Evolutionary conservation across 208 protist genomes (phyloP).

Genomic region (Spongospora subterranea): DNA sequence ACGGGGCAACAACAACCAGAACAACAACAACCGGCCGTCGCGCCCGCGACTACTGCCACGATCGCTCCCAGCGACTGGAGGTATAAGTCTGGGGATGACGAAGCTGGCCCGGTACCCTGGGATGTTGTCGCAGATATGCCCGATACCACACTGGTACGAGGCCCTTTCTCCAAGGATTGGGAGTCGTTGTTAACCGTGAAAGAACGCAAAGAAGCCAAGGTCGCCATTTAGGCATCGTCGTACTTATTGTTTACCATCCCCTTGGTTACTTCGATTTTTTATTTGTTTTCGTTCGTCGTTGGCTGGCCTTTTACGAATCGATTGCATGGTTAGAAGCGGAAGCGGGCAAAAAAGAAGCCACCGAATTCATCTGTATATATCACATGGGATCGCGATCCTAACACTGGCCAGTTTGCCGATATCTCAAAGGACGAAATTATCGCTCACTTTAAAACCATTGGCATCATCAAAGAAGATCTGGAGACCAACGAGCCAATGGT

Average conservation of each 20-base stretch:
- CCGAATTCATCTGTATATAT: slow-evolving; percentile 50
- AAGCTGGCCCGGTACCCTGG: slow-evolving; percentile 26
- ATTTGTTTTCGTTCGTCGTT: not conserved
- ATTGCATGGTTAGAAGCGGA: not conserved
- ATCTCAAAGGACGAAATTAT: slow-evolving; percentile 27
- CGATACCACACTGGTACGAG: not conserved
- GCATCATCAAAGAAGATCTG: slow-evolving; percentile 20
- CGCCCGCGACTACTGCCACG: no score
- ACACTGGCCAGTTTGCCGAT: slow-evolving; percentile 17
- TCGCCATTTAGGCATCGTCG: not conserved
- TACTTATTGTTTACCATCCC: not conserved
- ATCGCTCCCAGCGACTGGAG: not conserved
- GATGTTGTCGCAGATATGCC: not conserved
- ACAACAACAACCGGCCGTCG: not conserved
- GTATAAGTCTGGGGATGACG: not conserved
- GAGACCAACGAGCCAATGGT: slow-evolving; percentile 49
- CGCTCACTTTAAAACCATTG: slow-evolving; percentile 41
- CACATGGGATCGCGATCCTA: not conserved
- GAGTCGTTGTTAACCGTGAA: slow-evolving; percentile 37
- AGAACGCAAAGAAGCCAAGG: slow-evolving; percentile 33
- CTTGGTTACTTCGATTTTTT: not conserved
- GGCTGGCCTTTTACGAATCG: not conserved
- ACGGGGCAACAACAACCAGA: no score
- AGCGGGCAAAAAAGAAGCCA: slow-evolving; percentile 36
- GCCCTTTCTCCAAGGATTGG: not conserved